Evolutionary conservation across 352 stramenopile species (phyloP).

Genomic region (Pythium scleroteichum): DNA sequence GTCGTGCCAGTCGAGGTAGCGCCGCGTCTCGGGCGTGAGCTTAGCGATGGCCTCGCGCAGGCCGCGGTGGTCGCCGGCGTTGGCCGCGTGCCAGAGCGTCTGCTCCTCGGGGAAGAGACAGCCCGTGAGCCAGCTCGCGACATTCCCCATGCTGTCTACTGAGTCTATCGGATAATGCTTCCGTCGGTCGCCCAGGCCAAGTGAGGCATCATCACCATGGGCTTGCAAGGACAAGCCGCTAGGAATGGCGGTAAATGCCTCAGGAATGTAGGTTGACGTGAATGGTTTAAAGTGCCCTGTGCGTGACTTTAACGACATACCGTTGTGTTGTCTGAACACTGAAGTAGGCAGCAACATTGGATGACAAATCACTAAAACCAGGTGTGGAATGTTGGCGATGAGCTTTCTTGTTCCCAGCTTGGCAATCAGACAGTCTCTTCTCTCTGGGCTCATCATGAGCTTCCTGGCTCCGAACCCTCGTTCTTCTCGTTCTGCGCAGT

Average conservation of each 20-base stretch:
- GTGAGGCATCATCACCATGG: not conserved
- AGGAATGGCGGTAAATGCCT: constrained; percentile 17
- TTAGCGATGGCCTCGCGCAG: constrained; percentile 21
- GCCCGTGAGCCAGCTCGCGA: constrained; percentile 23
- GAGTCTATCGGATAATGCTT: not conserved
- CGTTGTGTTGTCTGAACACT: too few species aligned
- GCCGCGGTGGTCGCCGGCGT: constrained; percentile 13
- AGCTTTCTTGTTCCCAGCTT: not conserved
- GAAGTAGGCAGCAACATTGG: too few species aligned
- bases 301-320: too few species aligned
- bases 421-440: too few species aligned
- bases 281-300: not conserved
- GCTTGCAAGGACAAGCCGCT: not conserved
- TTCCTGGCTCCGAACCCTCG: too few species aligned
- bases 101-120: constrained; percentile 33
- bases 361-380: not conserved
- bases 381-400: not conserved
- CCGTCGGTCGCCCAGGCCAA: too few species aligned
- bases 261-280: constrained; percentile 8
- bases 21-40: constrained; percentile 20
- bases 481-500: too few species aligned
- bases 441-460: too few species aligned
- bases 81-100: constrained; percentile 30
- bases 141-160: constrained; percentile 28
- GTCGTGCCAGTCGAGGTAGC: constrained; percentile 35